Conservation (phyloP, 768 basidiomycete species). For the Mycena latifolia region DNA sequence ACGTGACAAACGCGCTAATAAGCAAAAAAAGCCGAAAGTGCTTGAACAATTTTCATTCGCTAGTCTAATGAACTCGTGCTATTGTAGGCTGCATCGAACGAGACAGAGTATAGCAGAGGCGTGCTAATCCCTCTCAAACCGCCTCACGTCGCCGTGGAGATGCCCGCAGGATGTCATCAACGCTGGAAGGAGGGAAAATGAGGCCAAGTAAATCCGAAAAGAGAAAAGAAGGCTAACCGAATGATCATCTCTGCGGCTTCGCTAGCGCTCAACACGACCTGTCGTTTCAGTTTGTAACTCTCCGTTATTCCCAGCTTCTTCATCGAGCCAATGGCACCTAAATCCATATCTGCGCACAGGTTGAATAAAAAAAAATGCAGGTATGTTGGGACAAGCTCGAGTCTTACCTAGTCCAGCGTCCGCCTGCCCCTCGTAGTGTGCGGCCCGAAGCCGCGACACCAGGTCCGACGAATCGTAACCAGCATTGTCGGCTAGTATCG, state of each 20-base stretch:
- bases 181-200: conserved; percentile 57
- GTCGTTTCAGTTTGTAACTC: conserved; percentile 96
- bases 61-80: too few relatives aligned
- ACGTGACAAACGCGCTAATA: too few relatives aligned
- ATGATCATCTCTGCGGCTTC: conserved; percentile 99
- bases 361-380: conserved; percentile 4
- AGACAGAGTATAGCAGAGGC: too few relatives aligned
- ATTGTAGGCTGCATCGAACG: too few relatives aligned
- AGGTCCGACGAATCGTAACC: conserved; percentile 98
- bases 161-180: conserved; percentile 92
- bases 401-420: conserved; percentile 92
- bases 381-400: neutral
- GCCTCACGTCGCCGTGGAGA: conserved; percentile 90
- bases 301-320: conserved; percentile 89
- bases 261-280: conserved; percentile 93
- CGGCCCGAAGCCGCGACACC: conserved; percentile 89
- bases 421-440: conserved; percentile 89
- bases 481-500: conserved; percentile 96
- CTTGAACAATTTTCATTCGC: too few relatives aligned
- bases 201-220: conserved; percentile 5
- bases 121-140: conserved; percentile 53
- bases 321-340: conserved; percentile 91
- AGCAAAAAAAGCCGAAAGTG: too few relatives aligned
- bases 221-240: conserved; percentile 62
- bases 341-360: conserved; percentile 80